A percentile compares a stretch with the other conserved stretches of the same genome.
Evolutionary conservation across 257 asterid species (phyloP).

Genomic region (Solanum bukasovii): DNA sequence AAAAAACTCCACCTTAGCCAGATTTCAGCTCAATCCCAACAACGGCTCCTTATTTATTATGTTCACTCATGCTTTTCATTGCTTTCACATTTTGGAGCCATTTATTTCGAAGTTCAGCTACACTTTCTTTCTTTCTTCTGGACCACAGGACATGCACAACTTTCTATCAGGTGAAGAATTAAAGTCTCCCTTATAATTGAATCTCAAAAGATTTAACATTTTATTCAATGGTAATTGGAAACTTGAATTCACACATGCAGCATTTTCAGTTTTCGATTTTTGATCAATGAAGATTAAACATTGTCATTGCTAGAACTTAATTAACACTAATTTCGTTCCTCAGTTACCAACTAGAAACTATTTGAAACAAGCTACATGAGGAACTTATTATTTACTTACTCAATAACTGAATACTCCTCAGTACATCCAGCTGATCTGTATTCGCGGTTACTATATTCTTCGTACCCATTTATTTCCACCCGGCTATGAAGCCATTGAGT

Average conservation of each 20-base stretch:
- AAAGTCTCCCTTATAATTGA: neutral
- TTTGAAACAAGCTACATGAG: neutral
- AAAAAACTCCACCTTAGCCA: neutral
- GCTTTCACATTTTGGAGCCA: neutral
- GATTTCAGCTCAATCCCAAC: neutral
- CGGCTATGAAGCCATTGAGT: constrained; percentile 97
- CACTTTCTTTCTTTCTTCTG: neutral
- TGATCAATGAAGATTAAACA: neutral
- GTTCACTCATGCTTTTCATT: neutral
- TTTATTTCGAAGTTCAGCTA: neutral
- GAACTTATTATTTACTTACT: constrained; percentile 36
- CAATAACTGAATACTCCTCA: constrained; percentile 74
- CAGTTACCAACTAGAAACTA: neutral
- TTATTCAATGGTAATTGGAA: neutral
- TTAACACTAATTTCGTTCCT: neutral
- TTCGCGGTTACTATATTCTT: constrained; percentile 84
- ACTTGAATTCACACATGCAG: neutral
- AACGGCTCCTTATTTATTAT: neutral
- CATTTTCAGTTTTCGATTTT: neutral
- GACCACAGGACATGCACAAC: neutral
- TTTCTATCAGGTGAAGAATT: neutral
- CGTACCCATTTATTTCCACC: constrained; percentile 77
- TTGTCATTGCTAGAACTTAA: neutral
- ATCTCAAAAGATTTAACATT: neutral
- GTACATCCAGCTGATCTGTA: constrained; percentile 85